Evolutionary conservation across 2,329 filamentous ascomycete genomes (phyloP), one percentile per base, ranked within the genome.

Genomic region (Trichoderma arundinaceum): DNA sequence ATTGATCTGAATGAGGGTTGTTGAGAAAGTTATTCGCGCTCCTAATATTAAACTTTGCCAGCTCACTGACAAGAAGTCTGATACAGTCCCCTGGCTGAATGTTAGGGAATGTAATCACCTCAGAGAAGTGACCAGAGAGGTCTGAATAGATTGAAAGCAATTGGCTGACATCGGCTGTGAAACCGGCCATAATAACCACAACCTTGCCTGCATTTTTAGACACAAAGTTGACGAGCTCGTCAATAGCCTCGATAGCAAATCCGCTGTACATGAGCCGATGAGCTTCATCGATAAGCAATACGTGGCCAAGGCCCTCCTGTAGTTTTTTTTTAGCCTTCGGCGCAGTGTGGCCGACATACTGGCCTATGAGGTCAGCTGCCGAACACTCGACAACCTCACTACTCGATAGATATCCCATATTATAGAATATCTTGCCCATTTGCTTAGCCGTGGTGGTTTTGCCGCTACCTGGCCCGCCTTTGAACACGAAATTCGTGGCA

Each of bases 371-470:
- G 44, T 92, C 88, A 0, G 86, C 86, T 0, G 88, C 88, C 0
- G 90, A 92, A 60, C 82, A 84, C 68, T 92, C 88, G 0, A 88
- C 74, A 0, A 92, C 88, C 48, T 90, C 84, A 0, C 81, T 82
- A 0, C 81, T 80, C 0, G 86, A 77, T 0, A 93, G 78, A 53
- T 92, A 83, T 0, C 90, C 89, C 82, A 93, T 86, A 71, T 92
- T 86, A 71, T 91, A 92, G 71, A 86, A 93, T 0, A 93, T 80
- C 68, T 91, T 84, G 1, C 90, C 90, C 80, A 93, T 88, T 67
- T 88, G 89, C 41, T 83, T 79, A 0, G 91, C 91, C 0, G 82
- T 92, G 0, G 86, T 87, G 0, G 90, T 92, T 72, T 92, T 92
- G 0, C 90, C 90, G 0, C 90, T 92, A n/a, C 56, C 56, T 59